A percentile compares a stretch with the other conserved stretches of the same genome.
Evolutionary conservation across 495 filamentous ascomycete genomes (phyloP).

Genomic region (Talaromyces stipitatus): DNA sequence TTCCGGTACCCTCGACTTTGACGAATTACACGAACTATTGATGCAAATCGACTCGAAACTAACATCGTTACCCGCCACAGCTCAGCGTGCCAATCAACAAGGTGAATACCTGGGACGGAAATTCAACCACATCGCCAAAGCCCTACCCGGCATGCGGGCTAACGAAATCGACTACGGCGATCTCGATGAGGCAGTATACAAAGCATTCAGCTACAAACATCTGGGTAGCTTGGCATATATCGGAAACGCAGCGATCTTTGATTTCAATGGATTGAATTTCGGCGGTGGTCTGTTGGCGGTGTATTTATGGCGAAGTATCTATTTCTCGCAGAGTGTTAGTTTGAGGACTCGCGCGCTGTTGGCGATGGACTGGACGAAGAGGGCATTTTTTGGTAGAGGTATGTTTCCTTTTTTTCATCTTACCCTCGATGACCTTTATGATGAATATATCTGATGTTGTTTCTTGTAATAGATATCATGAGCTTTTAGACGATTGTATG

Average conservation of each 20-base stretch:
- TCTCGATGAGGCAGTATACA: slow-evolving; percentile 86
- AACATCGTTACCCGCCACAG: slow-evolving; percentile 77
- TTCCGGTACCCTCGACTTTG: slow-evolving; percentile 86
- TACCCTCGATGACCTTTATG: slow-evolving; percentile 9
- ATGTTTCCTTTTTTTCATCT: slow-evolving; percentile 26
- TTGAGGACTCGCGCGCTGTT: slow-evolving; percentile 80
- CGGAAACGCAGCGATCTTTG: slow-evolving; percentile 93
- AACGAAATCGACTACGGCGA: slow-evolving; percentile 87
- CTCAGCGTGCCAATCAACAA: slow-evolving; percentile 97
- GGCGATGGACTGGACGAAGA: slow-evolving; percentile 98
- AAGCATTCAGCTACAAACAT: slow-evolving; percentile 92
- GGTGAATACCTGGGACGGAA: slow-evolving; percentile 90
- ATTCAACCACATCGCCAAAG: slow-evolving; percentile 83
- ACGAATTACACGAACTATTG: slow-evolving; percentile 81
- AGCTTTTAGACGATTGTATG: slow-evolving; percentile 42
- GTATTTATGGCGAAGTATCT: slow-evolving; percentile 94
- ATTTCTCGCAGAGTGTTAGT: slow-evolving; percentile 97
- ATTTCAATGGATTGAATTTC: slow-evolving; percentile 70
- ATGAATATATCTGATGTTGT: background rate
- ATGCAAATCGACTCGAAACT: slow-evolving; percentile 87
- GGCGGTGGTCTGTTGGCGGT: slow-evolving; percentile 85
- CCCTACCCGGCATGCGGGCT: slow-evolving; percentile 62
- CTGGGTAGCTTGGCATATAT: slow-evolving; percentile 91
- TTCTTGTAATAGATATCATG: slow-evolving; percentile 48
- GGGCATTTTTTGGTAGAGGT: slow-evolving; percentile 94